Evolutionary conservation across 2,329 filamentous ascomycete species (phyloP), one percentile per base, ranked within the genome.

Genomic region (Sporothrix phasma): DNA sequence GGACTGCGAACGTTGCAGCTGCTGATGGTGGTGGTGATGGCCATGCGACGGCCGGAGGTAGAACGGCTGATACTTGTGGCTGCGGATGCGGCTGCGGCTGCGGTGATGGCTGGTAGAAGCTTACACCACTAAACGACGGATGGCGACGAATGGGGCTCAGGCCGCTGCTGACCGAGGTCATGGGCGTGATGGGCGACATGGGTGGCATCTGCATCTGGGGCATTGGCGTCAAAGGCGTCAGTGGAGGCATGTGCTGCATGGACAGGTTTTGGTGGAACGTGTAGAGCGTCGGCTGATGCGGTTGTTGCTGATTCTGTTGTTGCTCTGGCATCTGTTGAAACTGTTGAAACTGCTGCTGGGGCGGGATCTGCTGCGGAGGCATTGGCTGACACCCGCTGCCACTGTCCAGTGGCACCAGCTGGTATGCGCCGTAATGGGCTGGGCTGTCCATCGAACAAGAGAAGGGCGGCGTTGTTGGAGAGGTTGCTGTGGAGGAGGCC

Each of bases 371-470:
- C 31, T 34, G 31, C 31, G 13, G n/a, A n/a, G n/a, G 19, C 11
- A 58, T 43, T 4, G 37, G 41, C 5, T 19, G 37, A 15, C 37
- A 46, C 13, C 59, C 24, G 19, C 34, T 37, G 34, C 34, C 34
- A 37, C 34, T 13, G 10, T 65, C 61, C 6, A 65, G 11, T 17
- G 63, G 59, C 5, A 65, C 61, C 1, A 65, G 59, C 29, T 66
- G 63, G 59, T 63, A 66, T 0, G 62, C 41, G 62, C 41, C 8
- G 64, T 29, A 10, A 62, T 13, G 3, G 62, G 46, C 24, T 66
- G 66, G 0, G 58, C 34, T 1, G 65, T 7, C 65, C 65, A 67
- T 7, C 58, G 56, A 2, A 64, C 37, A 45, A 64, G 34, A 0
- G 62, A 13, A 5, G 51, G 34, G 31, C 54, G 62, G 11, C 15